Base-by-base conservation (phyloP, 768 basidiomycete species). In the Kwoniella dendrophila region DNA sequence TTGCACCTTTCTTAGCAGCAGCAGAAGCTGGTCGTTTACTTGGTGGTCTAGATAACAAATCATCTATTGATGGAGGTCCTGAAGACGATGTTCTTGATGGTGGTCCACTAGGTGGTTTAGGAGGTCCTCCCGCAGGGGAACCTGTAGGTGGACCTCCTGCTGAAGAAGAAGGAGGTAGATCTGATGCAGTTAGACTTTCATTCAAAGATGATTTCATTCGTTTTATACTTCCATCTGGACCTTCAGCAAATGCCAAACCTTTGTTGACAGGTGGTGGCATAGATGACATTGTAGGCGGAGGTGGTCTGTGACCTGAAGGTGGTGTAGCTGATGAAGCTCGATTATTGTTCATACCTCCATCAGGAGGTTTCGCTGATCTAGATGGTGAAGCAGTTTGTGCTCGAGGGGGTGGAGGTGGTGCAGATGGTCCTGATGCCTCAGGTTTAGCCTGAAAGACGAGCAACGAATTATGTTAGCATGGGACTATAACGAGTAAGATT, bases 371-470 rank as follows among this genome's bases (percentile, higher is more conserved):
- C 18, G 57, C 47, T 0, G 62, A 41, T 36, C 34, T 51, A n/a
- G 73, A 58, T 11, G 93, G 93, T 4, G 93, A 92, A 3, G 90
- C 85, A 0, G 92, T 92, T 74, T 91, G 91, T 4, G 91, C 85
- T 54, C 93, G 83, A 18, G 89, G 86, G 2, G 92, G 93, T 16
- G 93, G 92, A 0, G 88, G 87, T 0, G 87, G 68, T 1, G 71
- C 57, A 20, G 70, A 85, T 10, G 88, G 82, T 11, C 82, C 76
- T 2, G 82, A 76, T 3, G 86, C 84, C 11, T 84, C 74, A n/a
- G 81, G 70, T 63, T 90, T 91, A 45, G 65, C 58, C 63, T 64
- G 51, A 2, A 24, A 18, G 43, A 30, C 20, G 60, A 40, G 63
- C 43, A 8, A 27, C 34, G 49, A 32, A 33, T 52, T 6, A 22